Evolutionary conservation across 1,284 basidiomycete species (phyloP).

Genomic region (Cerioporus squamosus): DNA sequence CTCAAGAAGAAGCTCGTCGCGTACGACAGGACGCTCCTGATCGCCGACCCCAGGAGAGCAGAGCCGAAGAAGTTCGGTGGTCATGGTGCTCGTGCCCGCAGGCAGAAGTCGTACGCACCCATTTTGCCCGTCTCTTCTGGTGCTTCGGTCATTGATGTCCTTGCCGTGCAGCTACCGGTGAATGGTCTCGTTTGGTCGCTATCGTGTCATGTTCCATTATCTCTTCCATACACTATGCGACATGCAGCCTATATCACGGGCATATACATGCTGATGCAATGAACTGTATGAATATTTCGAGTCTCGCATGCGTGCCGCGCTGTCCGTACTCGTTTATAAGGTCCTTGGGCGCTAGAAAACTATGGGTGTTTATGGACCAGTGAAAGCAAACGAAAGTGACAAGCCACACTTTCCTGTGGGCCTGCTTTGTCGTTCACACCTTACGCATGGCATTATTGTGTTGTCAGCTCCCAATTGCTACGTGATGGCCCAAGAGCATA

Average conservation of each 20-base stretch:
- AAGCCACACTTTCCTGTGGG: no score
- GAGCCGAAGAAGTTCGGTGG: constrained; percentile 99
- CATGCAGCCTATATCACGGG: constrained; percentile 33
- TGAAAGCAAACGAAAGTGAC: no score
- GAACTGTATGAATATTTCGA: constrained; percentile 20
- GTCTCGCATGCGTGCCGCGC: no score
- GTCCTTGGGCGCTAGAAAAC: no score
- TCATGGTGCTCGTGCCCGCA: constrained; percentile 93
- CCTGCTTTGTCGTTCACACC: no score
- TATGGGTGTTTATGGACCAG: no score
- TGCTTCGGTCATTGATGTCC: constrained; percentile 9
- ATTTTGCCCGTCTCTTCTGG: constrained; percentile 2
- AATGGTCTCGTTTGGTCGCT: constrained; percentile 44
- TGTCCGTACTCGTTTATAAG: no score
- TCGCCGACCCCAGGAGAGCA: constrained; percentile 98
- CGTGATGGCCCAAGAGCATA: no score
- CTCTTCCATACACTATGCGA: constrained; percentile 44
- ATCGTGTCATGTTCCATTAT: constrained; percentile 49
- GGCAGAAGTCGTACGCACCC: constrained; percentile 84
- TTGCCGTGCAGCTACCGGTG: constrained; percentile 80
- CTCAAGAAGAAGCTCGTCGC: constrained; percentile 96
- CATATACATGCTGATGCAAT: constrained; percentile 22
- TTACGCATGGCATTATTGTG: no score
- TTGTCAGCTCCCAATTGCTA: no score
- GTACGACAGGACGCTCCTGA: constrained; percentile 94